Evolutionary conservation across 352 stramenopile species (phyloP), one percentile per base, ranked within the genome.

Genomic region (Phytopythium oedochilum): DNA sequence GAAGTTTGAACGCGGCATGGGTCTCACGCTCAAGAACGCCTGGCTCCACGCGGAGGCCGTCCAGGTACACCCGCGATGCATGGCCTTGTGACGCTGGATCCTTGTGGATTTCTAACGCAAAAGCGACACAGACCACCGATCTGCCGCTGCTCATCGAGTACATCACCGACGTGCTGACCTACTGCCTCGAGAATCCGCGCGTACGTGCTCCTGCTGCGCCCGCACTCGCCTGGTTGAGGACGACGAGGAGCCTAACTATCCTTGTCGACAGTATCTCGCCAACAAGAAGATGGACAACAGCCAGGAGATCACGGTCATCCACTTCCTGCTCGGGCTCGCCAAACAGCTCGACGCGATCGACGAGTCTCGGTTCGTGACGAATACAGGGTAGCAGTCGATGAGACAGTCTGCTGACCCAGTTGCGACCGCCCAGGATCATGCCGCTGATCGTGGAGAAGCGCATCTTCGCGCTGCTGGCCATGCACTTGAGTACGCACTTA

Each of bases 11-110:
- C 88, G 81, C 38, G 85, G 85, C 22, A 92, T 97, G 78, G 86
- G 89, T 0, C 58, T 94, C 47, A 88, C 90, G 20, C 66, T 97
- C 23, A 87, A 92, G 57, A 96, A 97, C 55, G 89, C 89, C 0
- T 97, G 89, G 89, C 68, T 88, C 8, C 88, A 97, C 56, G 74
- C 90, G 0, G 89, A 97, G 63, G 89, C 89, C 9, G 74, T 96
- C 5, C 89, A 91, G 65, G 79, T 89, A 28, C 10, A 31, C 28
- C 25, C 29, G 0, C 32, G 20, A 29, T 35, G 5, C 20, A 4
- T 20, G 1, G 20, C 18, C 14, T n/a, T 44, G 28, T 40, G 47
- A 1, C 5, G 1, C 11, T 23, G 18, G 3, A n/a, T 15, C 2
- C 9, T n/a, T 15, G 14, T 43, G 5, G 20, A 18, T n/a, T 26